phyloP scores from a whole-genome alignment of 1,139 yeast genomes.

The Blastobotrys indianensis region DNA sequence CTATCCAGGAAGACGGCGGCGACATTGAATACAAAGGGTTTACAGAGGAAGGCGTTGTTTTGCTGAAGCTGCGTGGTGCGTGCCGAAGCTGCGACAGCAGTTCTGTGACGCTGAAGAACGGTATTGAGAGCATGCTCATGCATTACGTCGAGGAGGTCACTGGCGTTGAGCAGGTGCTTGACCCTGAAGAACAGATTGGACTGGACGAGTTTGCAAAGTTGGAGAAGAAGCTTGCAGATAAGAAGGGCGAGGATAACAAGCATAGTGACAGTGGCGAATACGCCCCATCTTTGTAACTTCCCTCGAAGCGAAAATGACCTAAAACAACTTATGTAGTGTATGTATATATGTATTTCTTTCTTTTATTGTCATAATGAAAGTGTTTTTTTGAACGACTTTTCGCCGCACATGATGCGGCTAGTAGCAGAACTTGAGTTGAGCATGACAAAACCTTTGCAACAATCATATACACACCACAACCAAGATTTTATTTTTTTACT shows the following conservation, averaged over 20 bases:
- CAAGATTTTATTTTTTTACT: neutral
- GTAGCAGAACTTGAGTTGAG: too few species aligned
- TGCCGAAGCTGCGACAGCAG: constrained; percentile 75
- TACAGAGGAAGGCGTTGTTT: constrained; percentile 64
- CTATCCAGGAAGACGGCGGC: constrained; percentile 76
- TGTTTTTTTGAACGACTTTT: neutral
- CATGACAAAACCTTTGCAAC: too few species aligned
- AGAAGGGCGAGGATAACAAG: constrained; percentile 14
- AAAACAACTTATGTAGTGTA: constrained; percentile 38
- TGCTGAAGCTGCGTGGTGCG: constrained; percentile 72
- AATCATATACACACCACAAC: too few species aligned
- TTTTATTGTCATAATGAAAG: neutral
- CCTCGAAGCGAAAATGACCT: too few species aligned
- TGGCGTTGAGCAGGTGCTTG: constrained; percentile 63
- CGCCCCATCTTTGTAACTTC: constrained; percentile 23
- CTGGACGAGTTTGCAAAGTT: constrained; percentile 66
- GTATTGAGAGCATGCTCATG: constrained; percentile 78
- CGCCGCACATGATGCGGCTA: neutral
- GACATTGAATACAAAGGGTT: constrained; percentile 68
- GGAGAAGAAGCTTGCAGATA: constrained; percentile 37
- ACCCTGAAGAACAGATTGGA: constrained; percentile 56
- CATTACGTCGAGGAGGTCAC: constrained; percentile 79
- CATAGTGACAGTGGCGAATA: constrained; percentile 12
- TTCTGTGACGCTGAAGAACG: constrained; percentile 71
- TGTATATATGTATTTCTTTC: neutral